Evolutionary conservation across 176 grass and related monocot genomes (phyloP), one percentile per base, ranked within the genome.

Genomic region (Calamus simplicifolius): DNA sequence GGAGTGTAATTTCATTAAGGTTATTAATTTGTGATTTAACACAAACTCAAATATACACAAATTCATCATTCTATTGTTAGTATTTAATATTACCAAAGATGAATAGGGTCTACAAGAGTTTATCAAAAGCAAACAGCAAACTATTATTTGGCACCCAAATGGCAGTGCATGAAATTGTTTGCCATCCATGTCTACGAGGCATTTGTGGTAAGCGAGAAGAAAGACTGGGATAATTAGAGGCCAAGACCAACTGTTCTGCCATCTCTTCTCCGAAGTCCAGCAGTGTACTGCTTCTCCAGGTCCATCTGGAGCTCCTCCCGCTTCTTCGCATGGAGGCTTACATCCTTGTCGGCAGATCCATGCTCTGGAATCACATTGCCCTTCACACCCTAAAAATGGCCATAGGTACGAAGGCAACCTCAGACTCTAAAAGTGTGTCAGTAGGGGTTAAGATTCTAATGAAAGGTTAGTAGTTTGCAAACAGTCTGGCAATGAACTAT

Each of bases 361-460:
- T 18, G 61, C 64, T 85, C 84, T 57, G 77, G 71, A 64, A 66
- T 67, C 2, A 38, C 31, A 13, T 49, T 84, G 73, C 75, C 80
- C 74, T 88, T 96, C 87, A 96, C 86, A 82, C 83, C 86, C 92
- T 97, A 80, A 75, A 67, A 85, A 62, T 80, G 77, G 74, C 82
- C 81, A 95, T 95, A 89, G 80, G 79, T 81, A 95, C 79, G 81
- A 88, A 97, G 86, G 78, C 84, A 92, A 76, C 87, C 93, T 91
- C 87, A 97, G 87, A 97, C 85, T 92, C 84, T 97, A 83, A 88
- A 85, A 87, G 73, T 0, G 78, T 88, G 83, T 91, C 78, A 97
- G 93, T 97, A 61, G 58, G 72, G 63, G 19, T 52, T 59, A 38
- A 74, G 54, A 79, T 54, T 79, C 67, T 60, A 13, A 23, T 25